Evolutionary conservation across 2,329 filamentous ascomycete species (phyloP).

Genomic region (Scedosporium minutisporum): DNA sequence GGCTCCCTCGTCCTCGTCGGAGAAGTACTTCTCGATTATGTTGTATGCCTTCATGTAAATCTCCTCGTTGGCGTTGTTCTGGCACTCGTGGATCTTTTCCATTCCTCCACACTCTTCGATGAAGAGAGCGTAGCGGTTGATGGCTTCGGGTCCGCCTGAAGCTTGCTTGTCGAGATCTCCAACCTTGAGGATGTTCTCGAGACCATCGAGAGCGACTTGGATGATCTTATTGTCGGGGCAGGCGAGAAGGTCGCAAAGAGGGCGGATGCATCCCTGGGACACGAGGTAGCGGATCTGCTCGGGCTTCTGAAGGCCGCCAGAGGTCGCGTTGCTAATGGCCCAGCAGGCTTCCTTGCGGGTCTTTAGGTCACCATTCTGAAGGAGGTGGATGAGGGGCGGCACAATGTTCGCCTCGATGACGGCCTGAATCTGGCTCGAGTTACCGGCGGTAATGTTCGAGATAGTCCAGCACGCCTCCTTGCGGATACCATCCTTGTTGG

Average conservation of each 20-base stretch:
- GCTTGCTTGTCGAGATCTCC: slow-evolving; percentile 97
- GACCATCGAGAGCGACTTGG: slow-evolving; percentile 90
- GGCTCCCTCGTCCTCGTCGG: slow-evolving; percentile 91
- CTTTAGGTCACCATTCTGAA: slow-evolving; percentile 97
- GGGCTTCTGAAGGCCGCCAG: slow-evolving; percentile 93
- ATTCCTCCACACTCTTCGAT: slow-evolving; percentile 98
- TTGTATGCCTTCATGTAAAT: slow-evolving; percentile 99
- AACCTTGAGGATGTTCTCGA: slow-evolving; percentile 99
- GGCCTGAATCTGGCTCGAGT: slow-evolving; percentile 93
- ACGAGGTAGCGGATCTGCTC: slow-evolving; percentile 97
- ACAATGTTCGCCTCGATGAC: slow-evolving; percentile 97
- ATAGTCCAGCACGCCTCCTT: slow-evolving; percentile 99
- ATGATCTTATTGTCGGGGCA: slow-evolving; percentile 99
- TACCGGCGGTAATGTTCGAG: slow-evolving; percentile 96
- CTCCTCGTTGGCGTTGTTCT: slow-evolving; percentile 99
- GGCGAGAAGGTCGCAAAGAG: slow-evolving; percentile 83
- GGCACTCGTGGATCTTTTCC: slow-evolving; percentile 99
- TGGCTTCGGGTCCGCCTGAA: slow-evolving; percentile 61
- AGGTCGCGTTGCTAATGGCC: slow-evolving; percentile 98
- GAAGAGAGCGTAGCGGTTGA: slow-evolving; percentile 96
- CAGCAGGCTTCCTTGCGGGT: slow-evolving; percentile 98
- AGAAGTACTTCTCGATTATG: slow-evolving; percentile 99
- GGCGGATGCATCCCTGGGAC: slow-evolving; percentile 89
- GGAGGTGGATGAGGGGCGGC: slow-evolving; percentile 86
- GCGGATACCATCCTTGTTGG: slow-evolving; percentile 95